Base-by-base conservation (phyloP, 345 rosid species). In the Hibiscus syriacus region DNA sequence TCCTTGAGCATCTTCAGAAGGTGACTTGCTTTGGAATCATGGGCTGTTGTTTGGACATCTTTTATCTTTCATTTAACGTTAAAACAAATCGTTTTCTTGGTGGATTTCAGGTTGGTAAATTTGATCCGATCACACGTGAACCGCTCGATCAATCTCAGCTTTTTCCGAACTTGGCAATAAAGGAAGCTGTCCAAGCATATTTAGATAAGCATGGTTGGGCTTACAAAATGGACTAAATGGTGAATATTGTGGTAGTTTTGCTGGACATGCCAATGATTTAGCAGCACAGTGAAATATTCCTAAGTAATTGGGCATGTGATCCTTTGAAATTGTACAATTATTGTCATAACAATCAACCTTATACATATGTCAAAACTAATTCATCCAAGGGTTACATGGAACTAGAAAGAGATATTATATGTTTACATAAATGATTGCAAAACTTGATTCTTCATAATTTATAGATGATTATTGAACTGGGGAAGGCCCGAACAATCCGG, bases 1-100 rank as follows among this genome's bases (percentile, higher is more conserved):
- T 93, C 77, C 92, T 89, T 46, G 92, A 93, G 29, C 97, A 93
- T 84, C 85, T 93, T 50, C n/a, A n/a, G n/a, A n/a, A n/a, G n/a
- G n/a, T n/a, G n/a, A n/a, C n/a, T n/a, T n/a, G n/a, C n/a, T n/a
- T 49, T 48, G 39, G 26, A 8, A 7, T 39, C 17, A 3, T 61
- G 38, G 38, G 26, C 0, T 34, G 11, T 56, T 41, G 45, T n/a
- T 57, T 52, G 61, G 14, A 6, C 14, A 4, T 36, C 0, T 1
- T 73, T 13, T 2, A 9, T 0, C 19, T 55, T 30, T 57, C 14
- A 49, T 57, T 25, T 3, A 73, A 26, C 29, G 39, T 11, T 3
- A 25, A 11, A 22, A 20, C 39, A 45, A 45, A 72, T 34, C n/a
- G 11, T 55, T 26, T 30, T 29, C 36, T 48, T 48, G 17, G 17